These are phyloP conservation scores for Papiliotrema terrestris DNA, from an alignment of 1,284 basidiomycete species.

Conservation along the genomic window DNA sequence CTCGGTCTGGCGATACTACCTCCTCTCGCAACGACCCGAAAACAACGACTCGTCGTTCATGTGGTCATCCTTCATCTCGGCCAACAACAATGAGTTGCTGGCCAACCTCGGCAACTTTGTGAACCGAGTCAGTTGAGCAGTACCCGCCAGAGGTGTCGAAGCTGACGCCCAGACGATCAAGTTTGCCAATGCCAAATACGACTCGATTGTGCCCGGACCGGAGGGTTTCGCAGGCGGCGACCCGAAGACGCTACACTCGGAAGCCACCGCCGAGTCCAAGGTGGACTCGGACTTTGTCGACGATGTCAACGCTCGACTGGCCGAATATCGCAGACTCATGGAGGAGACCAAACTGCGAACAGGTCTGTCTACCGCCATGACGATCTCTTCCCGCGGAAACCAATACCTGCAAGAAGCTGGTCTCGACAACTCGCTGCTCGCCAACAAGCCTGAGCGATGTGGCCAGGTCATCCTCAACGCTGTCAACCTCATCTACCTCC, in stretches of 20 bases:
- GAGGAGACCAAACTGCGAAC: conserved; percentile 85
- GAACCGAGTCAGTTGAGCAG: conserved; percentile 61
- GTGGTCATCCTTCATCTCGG: conserved; percentile 91
- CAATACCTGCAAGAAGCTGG: conserved; percentile 87
- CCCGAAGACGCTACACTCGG: conserved; percentile 20
- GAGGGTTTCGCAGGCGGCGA: conserved; percentile 60
- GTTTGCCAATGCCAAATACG: conserved; percentile 85
- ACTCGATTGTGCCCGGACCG: conserved; percentile 73
- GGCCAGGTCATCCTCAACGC: conserved; percentile 86
- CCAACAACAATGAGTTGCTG: conserved; percentile 90
- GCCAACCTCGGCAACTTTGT: conserved; percentile 99
- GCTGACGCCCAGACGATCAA: conserved; percentile 59
- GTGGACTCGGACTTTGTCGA: conserved; percentile 73
- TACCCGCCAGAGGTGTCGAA: not conserved
- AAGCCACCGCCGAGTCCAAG: conserved; percentile 51
- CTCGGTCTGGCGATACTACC: conserved; percentile 96
- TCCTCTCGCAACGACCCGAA: conserved; percentile 90
- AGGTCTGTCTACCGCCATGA: conserved; percentile 85
- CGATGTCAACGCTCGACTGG: conserved; percentile 75
- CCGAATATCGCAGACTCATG: conserved; percentile 82
- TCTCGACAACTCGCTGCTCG: conserved; percentile 85
- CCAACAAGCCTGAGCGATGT: conserved; percentile 75
- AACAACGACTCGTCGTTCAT: conserved; percentile 94
- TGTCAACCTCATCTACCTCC: conserved; percentile 87
- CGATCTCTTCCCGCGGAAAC: conserved; percentile 87